Evolutionary conservation across 164 flowering plant species (phyloP).

Genomic region (Liquidambar formosana): DNA sequence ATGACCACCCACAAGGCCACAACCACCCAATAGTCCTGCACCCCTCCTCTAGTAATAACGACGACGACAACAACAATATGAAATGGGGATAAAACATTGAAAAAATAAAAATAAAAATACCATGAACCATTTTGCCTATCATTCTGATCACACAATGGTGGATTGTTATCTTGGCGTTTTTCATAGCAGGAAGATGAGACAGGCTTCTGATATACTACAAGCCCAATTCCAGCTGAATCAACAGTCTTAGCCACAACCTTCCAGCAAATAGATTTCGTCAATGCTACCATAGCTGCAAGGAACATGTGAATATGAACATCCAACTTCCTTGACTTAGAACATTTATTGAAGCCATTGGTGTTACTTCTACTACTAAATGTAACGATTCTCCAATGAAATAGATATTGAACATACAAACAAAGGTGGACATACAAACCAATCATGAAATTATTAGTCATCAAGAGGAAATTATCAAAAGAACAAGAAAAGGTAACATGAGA

Average conservation of each 20-base stretch:
- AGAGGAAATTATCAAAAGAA: background rate
- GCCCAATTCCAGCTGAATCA: constrained; percentile 61
- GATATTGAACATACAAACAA: background rate
- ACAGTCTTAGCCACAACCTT: constrained; percentile 55
- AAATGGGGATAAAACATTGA: too few species aligned
- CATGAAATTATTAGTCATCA: too few species aligned
- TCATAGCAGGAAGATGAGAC: constrained; percentile 71
- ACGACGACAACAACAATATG: too few species aligned
- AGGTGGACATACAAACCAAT: background rate
- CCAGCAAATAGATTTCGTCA: constrained; percentile 93
- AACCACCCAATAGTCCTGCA: too few species aligned
- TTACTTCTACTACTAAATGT: background rate
- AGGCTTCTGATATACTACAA: constrained; percentile 92
- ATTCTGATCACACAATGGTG: constrained; percentile 65
- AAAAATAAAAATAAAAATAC: constrained; percentile 30
- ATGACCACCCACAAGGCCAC: too few species aligned
- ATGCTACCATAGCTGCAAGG: constrained; percentile 78
- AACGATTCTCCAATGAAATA: background rate
- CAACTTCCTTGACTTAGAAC: background rate
- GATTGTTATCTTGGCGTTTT: constrained; percentile 46
- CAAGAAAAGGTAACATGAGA: background rate
- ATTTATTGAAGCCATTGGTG: too few species aligned
- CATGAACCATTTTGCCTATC: constrained; percentile 51
- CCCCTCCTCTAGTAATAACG: too few species aligned
- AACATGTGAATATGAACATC: constrained; percentile 4